Conservation (phyloP, 495 filamentous ascomycete genomes). For the Aspergillus coremiiformis region DNA sequence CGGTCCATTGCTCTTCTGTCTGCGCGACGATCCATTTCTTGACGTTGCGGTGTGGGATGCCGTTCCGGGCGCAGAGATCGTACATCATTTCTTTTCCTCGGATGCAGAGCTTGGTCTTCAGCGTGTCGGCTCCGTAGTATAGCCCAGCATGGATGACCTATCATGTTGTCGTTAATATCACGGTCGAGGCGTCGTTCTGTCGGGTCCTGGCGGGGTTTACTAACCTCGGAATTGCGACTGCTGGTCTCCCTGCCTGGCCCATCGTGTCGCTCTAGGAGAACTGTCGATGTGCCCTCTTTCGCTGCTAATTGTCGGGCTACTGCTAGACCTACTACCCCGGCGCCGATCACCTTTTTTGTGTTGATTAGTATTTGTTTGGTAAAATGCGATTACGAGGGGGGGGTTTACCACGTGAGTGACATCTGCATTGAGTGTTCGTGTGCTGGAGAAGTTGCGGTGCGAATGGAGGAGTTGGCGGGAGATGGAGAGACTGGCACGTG, state of each 20-base stretch:
- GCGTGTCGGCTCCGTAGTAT: constrained; percentile 70
- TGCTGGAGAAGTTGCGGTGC: constrained; percentile 35
- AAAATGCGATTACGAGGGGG: neutral
- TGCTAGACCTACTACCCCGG: constrained; percentile 86
- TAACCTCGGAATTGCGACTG: constrained; percentile 82
- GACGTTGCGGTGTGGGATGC: constrained; percentile 62
- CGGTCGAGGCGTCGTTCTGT: too few species aligned
- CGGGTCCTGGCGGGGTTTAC: neutral
- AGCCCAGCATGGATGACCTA: constrained; percentile 93
- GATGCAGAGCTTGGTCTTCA: constrained; percentile 84
- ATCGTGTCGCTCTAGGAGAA: constrained; percentile 76
- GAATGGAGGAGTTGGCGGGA: constrained; percentile 9
- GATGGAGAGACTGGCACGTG: constrained; percentile 14
- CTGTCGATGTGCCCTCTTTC: constrained; percentile 54
- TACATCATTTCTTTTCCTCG: constrained; percentile 70
- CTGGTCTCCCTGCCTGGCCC: constrained; percentile 84
- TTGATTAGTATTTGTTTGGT: constrained; percentile 7
- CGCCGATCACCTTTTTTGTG: constrained; percentile 65
- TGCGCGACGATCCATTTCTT: constrained; percentile 98
- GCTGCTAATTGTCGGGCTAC: constrained; percentile 69
- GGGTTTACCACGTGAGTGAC: constrained; percentile 71
- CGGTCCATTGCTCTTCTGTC: constrained; percentile 56
- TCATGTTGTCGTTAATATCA: too few species aligned
- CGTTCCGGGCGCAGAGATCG: constrained; percentile 57
- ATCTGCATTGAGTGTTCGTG: constrained; percentile 44